Base-by-base conservation (phyloP, 768 basidiomycete species). In the Trametes maxima region DNA sequence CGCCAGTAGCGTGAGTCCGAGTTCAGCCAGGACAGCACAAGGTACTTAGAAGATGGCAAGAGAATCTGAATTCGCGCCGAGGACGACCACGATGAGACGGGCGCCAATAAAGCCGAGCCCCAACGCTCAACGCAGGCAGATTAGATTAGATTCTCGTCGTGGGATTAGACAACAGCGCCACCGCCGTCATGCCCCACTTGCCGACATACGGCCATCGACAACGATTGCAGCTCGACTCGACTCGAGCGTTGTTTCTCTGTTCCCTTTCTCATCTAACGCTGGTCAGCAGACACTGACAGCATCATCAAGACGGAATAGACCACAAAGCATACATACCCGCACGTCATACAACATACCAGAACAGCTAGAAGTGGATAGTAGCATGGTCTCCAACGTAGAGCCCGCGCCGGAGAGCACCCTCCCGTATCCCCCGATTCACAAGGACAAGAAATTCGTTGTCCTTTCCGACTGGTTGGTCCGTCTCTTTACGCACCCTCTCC, bases 391-490 rank as follows among this genome's bases (percentile, higher is more conserved):
- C 28, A 65, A 39, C 35, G 63, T 55, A 44, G 67, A 68, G 39
- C n/a, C 50, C 35, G 73, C 69, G n/a, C 78, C 88, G 25, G 74
- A 84, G 69, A 90, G 88, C 73, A 86, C 85, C 2, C 79, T 94
- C 0, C 90, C 89, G 5, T 92, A 93, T 74, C 92, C 92, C 24
- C 87, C 90, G 1, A 76, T 95, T 36, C 85, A 93, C 75, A 77
- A 76, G 53, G 86, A 90, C 76, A 92, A 93, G 76, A 83, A 84
- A 69, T 95, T 94, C 62, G 86, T 96, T 19, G 90, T 90, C 12
- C 78, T 96, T 46, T 92, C 92, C 54, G 95, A 98, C 72, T 98
- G 95, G 94, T 94, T 70, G 57, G 59, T 49, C 62, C 60, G 65
- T 52, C 42, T 50, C 44, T 25, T 57, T 43, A 40, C 57, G 56